These are phyloP conservation scores for Haematococcus sp. DNA, from an alignment of 139 green algal species.

Conservation along the genomic window DNA sequence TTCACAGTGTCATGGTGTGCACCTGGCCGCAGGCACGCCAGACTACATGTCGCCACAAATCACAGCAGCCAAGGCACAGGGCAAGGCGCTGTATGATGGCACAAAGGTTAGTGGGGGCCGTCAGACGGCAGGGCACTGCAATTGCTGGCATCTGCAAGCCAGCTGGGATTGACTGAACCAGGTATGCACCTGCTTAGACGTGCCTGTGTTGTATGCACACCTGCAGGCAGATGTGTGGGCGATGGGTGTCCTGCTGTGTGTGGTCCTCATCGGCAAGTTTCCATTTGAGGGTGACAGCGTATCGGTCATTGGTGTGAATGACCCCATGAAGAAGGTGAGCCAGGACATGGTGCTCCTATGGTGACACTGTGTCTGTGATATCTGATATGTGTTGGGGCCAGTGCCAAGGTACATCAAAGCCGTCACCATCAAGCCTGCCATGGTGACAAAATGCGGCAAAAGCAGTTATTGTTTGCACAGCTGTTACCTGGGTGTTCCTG, in stretches of 20 bases:
- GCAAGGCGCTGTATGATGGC: slow-evolving; percentile 31
- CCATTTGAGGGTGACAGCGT: slow-evolving; percentile 48
- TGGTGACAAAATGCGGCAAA: no score
- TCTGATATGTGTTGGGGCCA: no score
- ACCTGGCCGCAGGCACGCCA: slow-evolving; percentile 18
- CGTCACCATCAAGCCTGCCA: no score
- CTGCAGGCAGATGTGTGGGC: slow-evolving; percentile 46
- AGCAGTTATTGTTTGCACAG: no score
- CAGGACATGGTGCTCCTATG: slow-evolving; percentile 1
- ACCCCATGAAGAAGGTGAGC: slow-evolving; percentile 35
- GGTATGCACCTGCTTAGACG: no score
- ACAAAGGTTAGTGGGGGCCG: slow-evolving; percentile 8
- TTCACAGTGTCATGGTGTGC: not conserved
- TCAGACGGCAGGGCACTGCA: not conserved
- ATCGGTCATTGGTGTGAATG: slow-evolving; percentile 20
- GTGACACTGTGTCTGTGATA: no score
- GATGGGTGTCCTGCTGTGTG: slow-evolving; percentile 53
- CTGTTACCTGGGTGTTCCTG: no score
- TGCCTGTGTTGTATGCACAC: no score
- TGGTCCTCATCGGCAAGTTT: slow-evolving; percentile 63
- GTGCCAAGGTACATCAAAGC: no score
- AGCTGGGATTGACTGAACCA: no score
- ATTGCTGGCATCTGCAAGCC: no score
- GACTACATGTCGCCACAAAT: slow-evolving; percentile 41
- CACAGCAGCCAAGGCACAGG: slow-evolving; percentile 30